Base-by-base conservation (phyloP, 305 asterid species). In the Solanum aculeatissimum region DNA sequence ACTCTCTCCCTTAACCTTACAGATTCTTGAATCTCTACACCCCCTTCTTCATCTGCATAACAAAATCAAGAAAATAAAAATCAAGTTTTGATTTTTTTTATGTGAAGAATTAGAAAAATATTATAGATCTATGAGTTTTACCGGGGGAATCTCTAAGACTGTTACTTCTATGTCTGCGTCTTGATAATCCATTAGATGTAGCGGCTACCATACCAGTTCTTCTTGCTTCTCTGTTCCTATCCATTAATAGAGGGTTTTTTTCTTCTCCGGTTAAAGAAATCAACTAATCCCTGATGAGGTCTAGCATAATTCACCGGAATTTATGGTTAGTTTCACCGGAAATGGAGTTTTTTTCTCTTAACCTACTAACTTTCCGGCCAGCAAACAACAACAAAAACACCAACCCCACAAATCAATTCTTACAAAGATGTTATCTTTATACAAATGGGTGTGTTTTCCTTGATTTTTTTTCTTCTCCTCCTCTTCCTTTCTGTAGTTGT, bases 131-230 rank as follows among this genome's bases (percentile, higher is more conserved):
- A 86, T 19, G 80, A 19, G 71, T 45, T 6, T 16, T 81, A 95
- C 98, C 98, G 84, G 97, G 97, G 4, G 98, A 97, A 90, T 93
- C 99, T 89, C 98, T 90, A 69, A 94, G 93, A 89, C 92, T 93
- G 89, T 87, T 97, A 21, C 92, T 93, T 70, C 99, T 85, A 81
- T 94, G 98, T 83, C 98, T 86, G 68, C 99, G 87, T 79, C 98
- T 87, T 70, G 95, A 91, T 89, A 95, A 91, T 86, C 99, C 98
- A 91, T 92, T 93, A 80, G 82, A 51, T 77, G 82, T 49, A 9
- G 98, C 89, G 35, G 97, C 93, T 19, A 94, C 92, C 87, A 95
- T 92, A 88, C 91, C 83, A 18, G 69, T 95, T 91, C 99, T 92
- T 83, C 98, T 93, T 75, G 93, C 94, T 84, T 97, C 99, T 85